Evolutionary conservation across 371 early-diverging fungal species (phyloP).

Genomic region (Dinochytrium kinnereticum): DNA sequence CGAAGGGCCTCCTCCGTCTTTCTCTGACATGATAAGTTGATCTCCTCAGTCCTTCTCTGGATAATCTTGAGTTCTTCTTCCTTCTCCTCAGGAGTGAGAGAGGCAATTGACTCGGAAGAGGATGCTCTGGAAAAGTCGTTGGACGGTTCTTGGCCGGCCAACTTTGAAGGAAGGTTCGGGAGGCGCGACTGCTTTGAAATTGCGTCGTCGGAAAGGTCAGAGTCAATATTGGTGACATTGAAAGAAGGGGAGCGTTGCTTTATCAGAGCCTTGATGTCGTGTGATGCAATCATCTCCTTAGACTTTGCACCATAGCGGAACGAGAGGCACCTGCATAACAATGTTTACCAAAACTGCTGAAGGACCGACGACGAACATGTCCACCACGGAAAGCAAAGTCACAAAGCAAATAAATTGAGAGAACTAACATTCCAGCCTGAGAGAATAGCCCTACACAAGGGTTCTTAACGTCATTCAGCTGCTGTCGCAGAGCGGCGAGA

Average conservation of each 20-base stretch:
- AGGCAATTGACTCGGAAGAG: background rate
- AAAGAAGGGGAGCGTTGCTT: background rate
- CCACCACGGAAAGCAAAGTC: too few species aligned
- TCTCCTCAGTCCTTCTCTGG: background rate
- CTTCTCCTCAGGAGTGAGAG: slow-evolving; percentile 3
- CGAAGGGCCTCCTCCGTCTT: background rate
- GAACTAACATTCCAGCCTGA: background rate
- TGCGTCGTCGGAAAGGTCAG: slow-evolving; percentile 11
- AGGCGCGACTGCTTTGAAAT: background rate
- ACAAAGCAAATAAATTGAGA: background rate
- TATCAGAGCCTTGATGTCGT: slow-evolving; percentile 5
- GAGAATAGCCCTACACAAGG: background rate
- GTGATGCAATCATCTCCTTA: slow-evolving; percentile 6
- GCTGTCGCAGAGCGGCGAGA: background rate
- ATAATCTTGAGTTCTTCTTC: slow-evolving; percentile 2
- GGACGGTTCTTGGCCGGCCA: background rate
- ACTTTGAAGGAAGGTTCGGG: background rate
- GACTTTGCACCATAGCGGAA: slow-evolving; percentile 13
- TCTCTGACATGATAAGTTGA: background rate
- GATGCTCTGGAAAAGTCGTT: background rate
- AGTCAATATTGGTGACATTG: slow-evolving; percentile 2
- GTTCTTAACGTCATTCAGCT: background rate
- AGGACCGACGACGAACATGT: too few species aligned
- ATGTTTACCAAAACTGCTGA: background rate
- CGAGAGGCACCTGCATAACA: background rate